Evolutionary conservation across 2,329 filamentous ascomycete genomes (phyloP), one percentile per base, ranked within the genome.

Genomic region (Anthostomella pinea): DNA sequence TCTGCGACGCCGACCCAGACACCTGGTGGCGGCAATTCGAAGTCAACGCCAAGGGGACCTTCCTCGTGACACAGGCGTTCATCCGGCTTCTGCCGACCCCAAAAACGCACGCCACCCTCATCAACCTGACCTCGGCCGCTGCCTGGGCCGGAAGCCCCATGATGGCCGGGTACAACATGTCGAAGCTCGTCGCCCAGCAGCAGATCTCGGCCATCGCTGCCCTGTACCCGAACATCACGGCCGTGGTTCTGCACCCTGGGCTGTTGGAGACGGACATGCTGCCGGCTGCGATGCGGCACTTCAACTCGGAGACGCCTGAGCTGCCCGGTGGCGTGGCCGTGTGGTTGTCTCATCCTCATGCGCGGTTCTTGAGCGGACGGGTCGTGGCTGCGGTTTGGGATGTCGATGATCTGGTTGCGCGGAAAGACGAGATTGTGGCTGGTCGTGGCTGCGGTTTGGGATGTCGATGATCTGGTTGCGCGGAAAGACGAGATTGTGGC

Each of bases 281-380:
- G 8, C 38, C 39, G 6, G 18, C 27, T 6, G 20, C 22, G 8
- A 58, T 66, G 8, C 39, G 58, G 2, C 46, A 57, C 8, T 65
- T 72, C 5, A 67, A 68, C 5, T 67, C 67, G 41, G 64, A 64
- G 6, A 72, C 71, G 39, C 70, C 65, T 39, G 59, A 61, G 16
- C 58, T 65, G 35, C 54, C 62, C 21, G 52, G 62, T 10, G 66
- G 66, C 8, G 7, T 33, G 3, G 41, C 45, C 5, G 42, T 48
- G 3, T 48, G 52, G 37, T 52, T 66, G 10, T 64, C 61, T 49
- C 56, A 63, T 30, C 56, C 63, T 2, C 51, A 65, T 11, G 54
- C 58, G 10, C 53, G 53, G 3, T 65, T 63, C 39, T 41, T 54
- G 2, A 60, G 55, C 9, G 59, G 64, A 16, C 39, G 50, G 9